Conservation (phyloP, 2,329 filamentous ascomycete species). For the Colletotrichum melonis region DNA sequence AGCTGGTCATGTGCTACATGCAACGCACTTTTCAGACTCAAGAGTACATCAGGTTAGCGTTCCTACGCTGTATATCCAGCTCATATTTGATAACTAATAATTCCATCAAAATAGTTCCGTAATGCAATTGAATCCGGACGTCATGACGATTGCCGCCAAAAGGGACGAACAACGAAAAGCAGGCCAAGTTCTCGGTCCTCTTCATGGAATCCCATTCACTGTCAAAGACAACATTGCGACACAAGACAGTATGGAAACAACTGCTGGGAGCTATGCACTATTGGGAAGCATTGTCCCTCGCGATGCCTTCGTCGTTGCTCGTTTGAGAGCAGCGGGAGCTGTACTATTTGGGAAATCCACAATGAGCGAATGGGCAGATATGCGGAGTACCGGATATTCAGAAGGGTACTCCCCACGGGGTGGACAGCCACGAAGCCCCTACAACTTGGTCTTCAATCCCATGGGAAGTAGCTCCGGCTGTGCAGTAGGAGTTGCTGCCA, state of each 20-base stretch:
- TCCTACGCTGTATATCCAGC: neutral
- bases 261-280: conserved; percentile 76
- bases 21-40: conserved; percentile 70
- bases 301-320: conserved; percentile 73
- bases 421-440: conserved; percentile 72
- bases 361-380: conserved; percentile 79
- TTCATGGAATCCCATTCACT: conserved; percentile 81
- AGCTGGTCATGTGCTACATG: conserved; percentile 71
- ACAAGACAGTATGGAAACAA: conserved; percentile 78
- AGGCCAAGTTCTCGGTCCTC: conserved; percentile 69
- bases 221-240: conserved; percentile 80
- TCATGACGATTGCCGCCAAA: conserved; percentile 67
- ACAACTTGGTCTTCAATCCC: conserved; percentile 75
- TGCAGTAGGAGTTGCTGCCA: conserved; percentile 71
- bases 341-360: conserved; percentile 78
- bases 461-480: conserved; percentile 77
- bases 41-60: conserved; percentile 69
- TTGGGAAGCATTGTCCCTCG: conserved; percentile 73
- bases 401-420: conserved; percentile 71
- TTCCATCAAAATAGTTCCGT: conserved; percentile 56
- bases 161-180: conserved; percentile 69
- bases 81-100: neutral
- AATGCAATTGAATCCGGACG: conserved; percentile 76
- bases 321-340: conserved; percentile 73
- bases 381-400: conserved; percentile 48